phyloP scores from a whole-genome alignment of 2,329 filamentous ascomycete species.

The Aspergillus ochraceoroseus region DNA sequence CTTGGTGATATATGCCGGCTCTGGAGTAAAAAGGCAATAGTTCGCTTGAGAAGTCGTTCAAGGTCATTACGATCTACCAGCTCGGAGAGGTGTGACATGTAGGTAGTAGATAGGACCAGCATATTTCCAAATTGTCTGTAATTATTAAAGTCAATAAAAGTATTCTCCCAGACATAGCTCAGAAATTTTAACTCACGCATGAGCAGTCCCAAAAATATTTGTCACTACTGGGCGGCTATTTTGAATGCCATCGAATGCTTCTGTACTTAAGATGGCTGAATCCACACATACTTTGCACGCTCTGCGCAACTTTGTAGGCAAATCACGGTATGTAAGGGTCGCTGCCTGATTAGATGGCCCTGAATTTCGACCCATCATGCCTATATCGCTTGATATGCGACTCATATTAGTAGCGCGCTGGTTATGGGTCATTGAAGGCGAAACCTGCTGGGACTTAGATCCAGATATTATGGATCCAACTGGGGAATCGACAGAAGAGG shows the following conservation, averaged over 20 bases:
- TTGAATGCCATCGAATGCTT: slow-evolving; percentile 64
- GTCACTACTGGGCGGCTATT: slow-evolving; percentile 70
- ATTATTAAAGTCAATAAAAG: slow-evolving; percentile 23
- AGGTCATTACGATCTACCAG: slow-evolving; percentile 57
- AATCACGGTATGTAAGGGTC: slow-evolving; percentile 24
- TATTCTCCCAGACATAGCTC: too few relatives aligned
- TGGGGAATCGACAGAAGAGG: slow-evolving; percentile 31
- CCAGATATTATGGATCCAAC: slow-evolving; percentile 25
- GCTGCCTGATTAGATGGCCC: slow-evolving; percentile 1
- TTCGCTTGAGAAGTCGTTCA: slow-evolving; percentile 61
- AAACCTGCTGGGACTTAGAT: slow-evolving; percentile 35
- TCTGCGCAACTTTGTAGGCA: slow-evolving; percentile 46
- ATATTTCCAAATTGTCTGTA: slow-evolving; percentile 93
- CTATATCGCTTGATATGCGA: slow-evolving; percentile 34
- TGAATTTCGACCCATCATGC: slow-evolving; percentile 25
- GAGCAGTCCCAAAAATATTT: slow-evolving; percentile 92
- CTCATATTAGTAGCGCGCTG: slow-evolving; percentile 30
- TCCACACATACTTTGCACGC: slow-evolving; percentile 61
- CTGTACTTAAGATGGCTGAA: slow-evolving; percentile 77
- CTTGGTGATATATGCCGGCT: slow-evolving; percentile 70
- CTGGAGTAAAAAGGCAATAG: slow-evolving; percentile 68
- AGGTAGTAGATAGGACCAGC: slow-evolving; percentile 79
- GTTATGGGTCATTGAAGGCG: slow-evolving; percentile 32
- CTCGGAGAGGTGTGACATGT: slow-evolving; percentile 59
- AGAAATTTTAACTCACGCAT: slow-evolving; percentile 65